A percentile compares a stretch with the other conserved stretches of the same genome.
Conservation (phyloP, 2,329 filamentous ascomycete genomes). For the Xylariales sp. region DNA sequence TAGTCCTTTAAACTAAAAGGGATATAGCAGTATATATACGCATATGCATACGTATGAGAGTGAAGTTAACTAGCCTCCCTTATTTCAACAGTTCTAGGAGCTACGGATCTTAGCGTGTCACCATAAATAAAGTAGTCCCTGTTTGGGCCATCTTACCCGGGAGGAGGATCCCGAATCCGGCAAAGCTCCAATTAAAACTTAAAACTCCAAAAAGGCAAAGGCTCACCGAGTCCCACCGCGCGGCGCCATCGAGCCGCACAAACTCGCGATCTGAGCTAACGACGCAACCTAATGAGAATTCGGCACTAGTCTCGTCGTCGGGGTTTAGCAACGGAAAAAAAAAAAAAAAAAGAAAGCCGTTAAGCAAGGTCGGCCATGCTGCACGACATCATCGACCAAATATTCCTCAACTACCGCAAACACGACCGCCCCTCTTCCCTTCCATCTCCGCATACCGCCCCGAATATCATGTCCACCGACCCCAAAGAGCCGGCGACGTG, state of each 20-base stretch:
- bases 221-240: background rate
- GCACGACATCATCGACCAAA: constrained; percentile 35
- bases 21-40: no score
- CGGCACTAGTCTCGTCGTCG: background rate
- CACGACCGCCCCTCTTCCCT: constrained; percentile 5
- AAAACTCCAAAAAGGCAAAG: constrained; percentile 7
- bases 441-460: background rate
- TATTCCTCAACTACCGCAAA: constrained; percentile 26
- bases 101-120: no score
- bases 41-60: no score
- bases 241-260: background rate
- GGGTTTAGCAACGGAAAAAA: no score
- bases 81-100: no score
- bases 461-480: constrained; percentile 38
- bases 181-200: constrained; percentile 10
- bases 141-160: no score
- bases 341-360: constrained; percentile 1
- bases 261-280: constrained; percentile 22
- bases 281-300: constrained; percentile 13
- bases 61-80: no score
- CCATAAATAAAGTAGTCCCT: no score
- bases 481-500: constrained; percentile 63
- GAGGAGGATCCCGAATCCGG: constrained; percentile 39
- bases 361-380: constrained; percentile 16
- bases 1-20: no score